Evolutionary conservation across 306 rosid genomes (phyloP).

Genomic region (Castanospermum australe): DNA sequence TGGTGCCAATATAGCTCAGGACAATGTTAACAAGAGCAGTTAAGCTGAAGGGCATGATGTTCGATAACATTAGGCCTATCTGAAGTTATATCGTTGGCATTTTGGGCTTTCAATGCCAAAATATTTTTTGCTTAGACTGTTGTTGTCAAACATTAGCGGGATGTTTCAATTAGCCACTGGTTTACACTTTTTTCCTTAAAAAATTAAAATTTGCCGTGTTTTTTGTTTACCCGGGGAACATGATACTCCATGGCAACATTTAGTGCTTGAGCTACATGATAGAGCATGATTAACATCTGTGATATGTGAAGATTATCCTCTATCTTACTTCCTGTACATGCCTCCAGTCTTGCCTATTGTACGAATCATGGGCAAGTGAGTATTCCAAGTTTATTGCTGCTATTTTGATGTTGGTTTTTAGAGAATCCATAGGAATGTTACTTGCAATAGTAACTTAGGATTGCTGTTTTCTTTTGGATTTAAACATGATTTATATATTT

Average conservation of each 20-base stretch:
- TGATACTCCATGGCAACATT: neutral
- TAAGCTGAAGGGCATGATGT: neutral
- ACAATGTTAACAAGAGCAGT: conserved; percentile 24
- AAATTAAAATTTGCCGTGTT: neutral
- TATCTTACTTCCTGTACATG: neutral
- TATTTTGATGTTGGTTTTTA: neutral
- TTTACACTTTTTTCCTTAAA: conserved; percentile 8
- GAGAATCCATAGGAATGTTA: neutral
- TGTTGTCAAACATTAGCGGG: neutral
- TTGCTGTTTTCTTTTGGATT: neutral
- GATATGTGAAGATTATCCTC: neutral
- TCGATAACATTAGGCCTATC: conserved; percentile 7
- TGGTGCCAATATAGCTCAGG: conserved; percentile 22
- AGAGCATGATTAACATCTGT: neutral
- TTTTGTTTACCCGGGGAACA: neutral
- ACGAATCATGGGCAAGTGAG: neutral
- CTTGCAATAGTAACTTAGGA: neutral
- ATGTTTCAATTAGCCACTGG: neutral
- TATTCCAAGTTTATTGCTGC: neutral
- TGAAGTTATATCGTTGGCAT: neutral
- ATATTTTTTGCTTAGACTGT: neutral
- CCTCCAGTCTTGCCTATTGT: neutral
- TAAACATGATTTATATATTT: neutral
- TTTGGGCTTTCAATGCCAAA: neutral
- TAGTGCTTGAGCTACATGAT: neutral